Evolutionary conservation across 2,329 filamentous ascomycete species (phyloP).

Genomic region (Fusarium haematococcum): DNA sequence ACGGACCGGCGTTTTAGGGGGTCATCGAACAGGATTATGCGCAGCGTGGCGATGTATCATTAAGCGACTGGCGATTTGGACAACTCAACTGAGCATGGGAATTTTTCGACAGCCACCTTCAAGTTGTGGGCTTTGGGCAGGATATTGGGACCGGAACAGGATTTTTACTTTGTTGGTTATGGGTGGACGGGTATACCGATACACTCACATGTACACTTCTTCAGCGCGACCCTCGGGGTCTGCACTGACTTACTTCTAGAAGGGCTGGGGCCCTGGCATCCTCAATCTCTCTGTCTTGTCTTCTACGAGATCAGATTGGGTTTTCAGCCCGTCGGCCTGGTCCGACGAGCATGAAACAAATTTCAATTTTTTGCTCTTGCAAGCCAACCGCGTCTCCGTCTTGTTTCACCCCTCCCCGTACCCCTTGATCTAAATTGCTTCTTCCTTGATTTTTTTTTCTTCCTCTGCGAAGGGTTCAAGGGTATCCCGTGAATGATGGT

Average conservation of each 20-base stretch:
- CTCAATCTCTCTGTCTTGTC: slow-evolving; percentile 27
- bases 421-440: slow-evolving; percentile 1
- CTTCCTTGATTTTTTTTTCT: slow-evolving; percentile 18
- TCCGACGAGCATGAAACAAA: slow-evolving; percentile 27
- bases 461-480: slow-evolving; percentile 17
- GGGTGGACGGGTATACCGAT: neutral
- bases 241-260: slow-evolving; percentile 20
- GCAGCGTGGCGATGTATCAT: slow-evolving; percentile 34
- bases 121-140: slow-evolving; percentile 16
- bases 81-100: neutral
- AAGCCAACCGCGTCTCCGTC: neutral
- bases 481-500: slow-evolving; percentile 13
- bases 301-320: slow-evolving; percentile 25
- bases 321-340: slow-evolving; percentile 18
- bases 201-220: slow-evolving; percentile 21
- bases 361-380: slow-evolving; percentile 15
- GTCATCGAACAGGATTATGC: slow-evolving; percentile 22
- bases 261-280: slow-evolving; percentile 16
- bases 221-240: slow-evolving; percentile 17
- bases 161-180: slow-evolving; percentile 4
- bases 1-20: slow-evolving; percentile 38
- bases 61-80: slow-evolving; percentile 21
- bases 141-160: slow-evolving; percentile 16
- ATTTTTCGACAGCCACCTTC: slow-evolving; percentile 12
- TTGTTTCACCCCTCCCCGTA: slow-evolving; percentile 10